Conservation (phyloP, 2,329 filamentous ascomycete species). For the Ophiosphaerella narmari region DNA sequence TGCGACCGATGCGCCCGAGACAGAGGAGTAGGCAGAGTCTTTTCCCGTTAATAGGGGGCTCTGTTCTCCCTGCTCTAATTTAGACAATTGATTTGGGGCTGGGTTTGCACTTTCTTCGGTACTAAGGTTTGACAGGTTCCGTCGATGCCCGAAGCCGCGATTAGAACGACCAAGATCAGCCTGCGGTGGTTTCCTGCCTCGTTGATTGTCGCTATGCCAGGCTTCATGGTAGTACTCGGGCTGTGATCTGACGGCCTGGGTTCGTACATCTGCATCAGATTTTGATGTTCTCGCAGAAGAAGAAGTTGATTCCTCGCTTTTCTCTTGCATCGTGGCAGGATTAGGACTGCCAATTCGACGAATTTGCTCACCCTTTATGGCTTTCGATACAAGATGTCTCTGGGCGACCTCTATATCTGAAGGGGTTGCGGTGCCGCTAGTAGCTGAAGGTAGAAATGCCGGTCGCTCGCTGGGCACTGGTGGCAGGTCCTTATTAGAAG, state of each 20-base stretch:
- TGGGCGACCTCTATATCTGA: conserved; percentile 16
- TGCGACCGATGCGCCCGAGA: conserved; percentile 40
- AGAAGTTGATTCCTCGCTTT: conserved; percentile 17
- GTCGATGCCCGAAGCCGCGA: conserved; percentile 18
- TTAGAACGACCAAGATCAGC: conserved; percentile 17
- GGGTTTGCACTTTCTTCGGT: conserved; percentile 14
- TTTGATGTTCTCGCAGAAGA: conserved; percentile 10
- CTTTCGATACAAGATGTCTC: conserved; percentile 15
- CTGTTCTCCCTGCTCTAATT: conserved; percentile 21
- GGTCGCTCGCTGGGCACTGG: conserved; percentile 37
- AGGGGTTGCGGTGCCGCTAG: conserved; percentile 18
- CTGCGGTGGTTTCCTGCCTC: conserved; percentile 12
- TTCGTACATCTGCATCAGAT: conserved; percentile 23
- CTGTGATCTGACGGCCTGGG: conserved; percentile 14
- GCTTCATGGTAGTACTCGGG: conserved; percentile 27
- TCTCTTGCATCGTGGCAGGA: conserved; percentile 24
- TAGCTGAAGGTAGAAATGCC: conserved; percentile 27
- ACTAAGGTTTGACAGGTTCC: conserved; percentile 14
- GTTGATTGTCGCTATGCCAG: conserved; percentile 27
- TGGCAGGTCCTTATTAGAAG: conserved; percentile 44
- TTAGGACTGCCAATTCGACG: conserved; percentile 23
- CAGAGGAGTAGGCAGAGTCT: conserved; percentile 47
- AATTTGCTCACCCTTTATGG: conserved; percentile 20
- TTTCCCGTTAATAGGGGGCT: conserved; percentile 43
- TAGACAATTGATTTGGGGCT: conserved; percentile 12